phyloP scores from a whole-genome alignment of 202 grass and related monocot genomes.

The Panicum hallii region DNA sequence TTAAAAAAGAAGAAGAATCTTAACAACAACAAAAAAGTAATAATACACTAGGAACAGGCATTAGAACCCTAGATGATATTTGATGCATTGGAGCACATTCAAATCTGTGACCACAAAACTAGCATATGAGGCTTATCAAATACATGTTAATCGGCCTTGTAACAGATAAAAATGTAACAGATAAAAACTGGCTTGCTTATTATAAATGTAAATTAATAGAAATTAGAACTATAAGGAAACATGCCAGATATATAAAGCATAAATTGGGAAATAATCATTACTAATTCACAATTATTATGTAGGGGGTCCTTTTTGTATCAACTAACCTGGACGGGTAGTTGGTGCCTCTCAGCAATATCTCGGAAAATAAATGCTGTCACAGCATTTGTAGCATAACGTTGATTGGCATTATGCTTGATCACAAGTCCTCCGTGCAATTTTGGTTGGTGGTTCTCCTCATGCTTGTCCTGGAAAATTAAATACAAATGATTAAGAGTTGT shows the following conservation, averaged over 20 bases:
- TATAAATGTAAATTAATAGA: not conserved
- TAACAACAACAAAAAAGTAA: not conserved
- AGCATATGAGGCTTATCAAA: not conserved
- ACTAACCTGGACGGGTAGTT: constrained; percentile 82
- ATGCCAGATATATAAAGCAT: not conserved
- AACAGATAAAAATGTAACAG: not conserved
- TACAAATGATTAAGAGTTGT: constrained; percentile 1
- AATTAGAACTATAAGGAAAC: not conserved
- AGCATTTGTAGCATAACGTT: constrained; percentile 96
- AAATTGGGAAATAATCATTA: not conserved
- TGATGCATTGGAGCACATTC: not conserved
- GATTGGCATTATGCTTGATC: constrained; percentile 97
- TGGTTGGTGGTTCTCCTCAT: constrained; percentile 98
- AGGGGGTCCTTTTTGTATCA: not conserved
- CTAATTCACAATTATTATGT: not conserved
- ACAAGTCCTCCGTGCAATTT: constrained; percentile 95
- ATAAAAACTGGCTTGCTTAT: not conserved
- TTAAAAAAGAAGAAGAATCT: not conserved
- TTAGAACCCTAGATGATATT: not conserved
- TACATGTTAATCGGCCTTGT: not conserved
- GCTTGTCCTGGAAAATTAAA: constrained; percentile 79
- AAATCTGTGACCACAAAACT: not conserved
- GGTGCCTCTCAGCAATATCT: constrained; percentile 81
- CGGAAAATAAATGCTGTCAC: constrained; percentile 90
- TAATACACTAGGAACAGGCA: not conserved